Percentiles rank a stretch among this genome's conserved stretches.
phyloP scores from a whole-genome alignment of 768 basidiomycete genomes.

The Ramaria sp. region DNA sequence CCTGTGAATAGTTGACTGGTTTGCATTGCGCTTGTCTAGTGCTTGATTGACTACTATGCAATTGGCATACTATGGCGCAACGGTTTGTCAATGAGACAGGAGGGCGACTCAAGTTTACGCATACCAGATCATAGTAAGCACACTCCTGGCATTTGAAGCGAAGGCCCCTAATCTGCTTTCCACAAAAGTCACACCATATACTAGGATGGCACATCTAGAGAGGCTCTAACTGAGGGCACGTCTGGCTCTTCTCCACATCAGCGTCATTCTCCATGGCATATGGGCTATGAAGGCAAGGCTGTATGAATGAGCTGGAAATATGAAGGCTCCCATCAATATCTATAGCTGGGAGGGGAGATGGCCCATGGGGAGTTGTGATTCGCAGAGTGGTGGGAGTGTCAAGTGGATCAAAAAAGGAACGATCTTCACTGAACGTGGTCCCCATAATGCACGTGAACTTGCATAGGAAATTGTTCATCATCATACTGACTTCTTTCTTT shows the following conservation, averaged over 20 bases:
- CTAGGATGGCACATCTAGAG: constrained; percentile 9
- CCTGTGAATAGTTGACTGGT: constrained; percentile 1
- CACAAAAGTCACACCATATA: constrained; percentile 20
- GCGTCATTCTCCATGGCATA: neutral
- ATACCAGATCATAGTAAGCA: constrained; percentile 16
- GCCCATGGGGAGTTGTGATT: neutral
- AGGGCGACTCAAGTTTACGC: neutral
- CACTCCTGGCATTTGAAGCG: constrained; percentile 20
- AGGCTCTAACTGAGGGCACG: neutral
- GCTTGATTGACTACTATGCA: constrained; percentile 8
- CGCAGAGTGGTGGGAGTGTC: neutral
- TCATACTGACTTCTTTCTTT: constrained; percentile 36
- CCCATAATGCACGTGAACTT: constrained; percentile 40
- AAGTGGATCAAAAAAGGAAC: constrained; percentile 2
- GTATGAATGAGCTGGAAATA: constrained; percentile 10
- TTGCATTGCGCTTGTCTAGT: constrained; percentile 3
- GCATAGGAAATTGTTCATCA: constrained; percentile 41
- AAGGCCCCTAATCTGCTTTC: constrained; percentile 15
- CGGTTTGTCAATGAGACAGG: neutral
- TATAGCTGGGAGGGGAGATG: neutral
- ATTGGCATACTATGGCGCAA: constrained; percentile 6
- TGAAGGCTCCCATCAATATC: constrained; percentile 7
- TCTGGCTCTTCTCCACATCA: constrained; percentile 5
- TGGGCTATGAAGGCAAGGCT: constrained; percentile 4
- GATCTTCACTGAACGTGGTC: constrained; percentile 24